Conservation (phyloP, 345 rosid genomes). For the Anastatica hierochuntica region DNA sequence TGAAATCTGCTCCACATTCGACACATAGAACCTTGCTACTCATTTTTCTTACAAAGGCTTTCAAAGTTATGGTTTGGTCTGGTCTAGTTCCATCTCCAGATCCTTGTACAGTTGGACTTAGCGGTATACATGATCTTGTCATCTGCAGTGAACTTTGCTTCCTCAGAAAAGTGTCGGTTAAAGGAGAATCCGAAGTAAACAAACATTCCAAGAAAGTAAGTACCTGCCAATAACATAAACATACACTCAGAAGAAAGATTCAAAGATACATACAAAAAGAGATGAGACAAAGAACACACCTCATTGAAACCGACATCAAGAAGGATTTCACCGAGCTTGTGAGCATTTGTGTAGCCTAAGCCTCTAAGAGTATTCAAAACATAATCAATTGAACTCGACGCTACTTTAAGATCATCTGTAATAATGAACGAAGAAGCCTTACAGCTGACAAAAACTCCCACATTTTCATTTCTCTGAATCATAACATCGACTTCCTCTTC, state of each 20-base stretch:
- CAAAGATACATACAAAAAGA: too few species aligned
- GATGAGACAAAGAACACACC: too few species aligned
- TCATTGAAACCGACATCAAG: neutral
- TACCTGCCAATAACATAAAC: neutral
- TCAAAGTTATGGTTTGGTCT: conserved; percentile 2
- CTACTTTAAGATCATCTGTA: conserved; percentile 2
- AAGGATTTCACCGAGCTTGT: neutral
- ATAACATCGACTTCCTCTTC: neutral
- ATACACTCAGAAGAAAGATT: too few species aligned
- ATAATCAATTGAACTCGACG: neutral
- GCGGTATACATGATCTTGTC: neutral
- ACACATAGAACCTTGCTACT: neutral
- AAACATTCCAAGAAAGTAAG: conserved; percentile 1
- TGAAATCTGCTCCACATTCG: conserved; percentile 1
- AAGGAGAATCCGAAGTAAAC: conserved; percentile 11
- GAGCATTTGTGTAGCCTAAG: neutral
- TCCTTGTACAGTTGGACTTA: neutral
- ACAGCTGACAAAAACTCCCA: neutral
- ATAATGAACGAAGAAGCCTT: neutral
- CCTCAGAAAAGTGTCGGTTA: conserved; percentile 12
- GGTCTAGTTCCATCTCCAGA: neutral
- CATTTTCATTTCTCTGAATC: neutral
- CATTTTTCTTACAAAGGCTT: neutral
- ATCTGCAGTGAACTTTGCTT: neutral
- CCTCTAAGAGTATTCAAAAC: neutral